Evolutionary conservation across 805 yeast species (phyloP).

Genomic region (Suhomyces prunicola): DNA sequence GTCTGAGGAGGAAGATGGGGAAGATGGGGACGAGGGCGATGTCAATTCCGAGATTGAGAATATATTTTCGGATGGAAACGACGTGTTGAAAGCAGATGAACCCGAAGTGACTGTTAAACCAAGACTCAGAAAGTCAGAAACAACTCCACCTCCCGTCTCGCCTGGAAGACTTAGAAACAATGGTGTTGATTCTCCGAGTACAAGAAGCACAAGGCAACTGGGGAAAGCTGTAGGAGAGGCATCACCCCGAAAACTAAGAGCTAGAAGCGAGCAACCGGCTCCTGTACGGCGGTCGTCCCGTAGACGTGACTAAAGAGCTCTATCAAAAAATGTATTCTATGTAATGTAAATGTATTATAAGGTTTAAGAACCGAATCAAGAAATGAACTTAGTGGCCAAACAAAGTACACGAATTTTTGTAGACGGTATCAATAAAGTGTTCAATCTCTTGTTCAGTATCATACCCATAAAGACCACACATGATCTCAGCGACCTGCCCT

Average conservation of each 20-base stretch:
- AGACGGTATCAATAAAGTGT: slow-evolving; percentile 33
- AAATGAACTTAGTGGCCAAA: slow-evolving; percentile 14
- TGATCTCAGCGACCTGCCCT: slow-evolving; percentile 67
- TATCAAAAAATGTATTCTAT: slow-evolving; percentile 1
- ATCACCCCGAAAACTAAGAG: background rate
- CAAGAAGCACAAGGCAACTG: background rate
- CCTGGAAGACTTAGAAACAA: background rate
- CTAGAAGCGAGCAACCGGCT: background rate
- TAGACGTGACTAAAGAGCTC: background rate
- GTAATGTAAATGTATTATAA: slow-evolving; percentile 2
- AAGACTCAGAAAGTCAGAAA: background rate
- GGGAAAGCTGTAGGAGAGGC: background rate
- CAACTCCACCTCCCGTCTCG: background rate
- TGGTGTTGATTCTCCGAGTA: background rate
- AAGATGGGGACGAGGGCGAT: background rate
- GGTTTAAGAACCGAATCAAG: background rate
- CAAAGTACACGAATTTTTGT: slow-evolving; percentile 32
- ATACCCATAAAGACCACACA: slow-evolving; percentile 31
- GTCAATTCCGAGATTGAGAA: background rate
- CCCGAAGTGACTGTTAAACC: background rate
- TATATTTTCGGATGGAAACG: background rate
- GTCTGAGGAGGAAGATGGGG: background rate
- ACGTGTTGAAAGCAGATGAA: background rate
- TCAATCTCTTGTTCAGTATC: slow-evolving; percentile 26
- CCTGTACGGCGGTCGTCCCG: background rate